A percentile compares a stretch with the other conserved stretches of the same genome.
These are phyloP conservation scores for Lodderomyces parapsilosis DNA, from an alignment of 1,139 yeast species.

Conservation along the genomic window DNA sequence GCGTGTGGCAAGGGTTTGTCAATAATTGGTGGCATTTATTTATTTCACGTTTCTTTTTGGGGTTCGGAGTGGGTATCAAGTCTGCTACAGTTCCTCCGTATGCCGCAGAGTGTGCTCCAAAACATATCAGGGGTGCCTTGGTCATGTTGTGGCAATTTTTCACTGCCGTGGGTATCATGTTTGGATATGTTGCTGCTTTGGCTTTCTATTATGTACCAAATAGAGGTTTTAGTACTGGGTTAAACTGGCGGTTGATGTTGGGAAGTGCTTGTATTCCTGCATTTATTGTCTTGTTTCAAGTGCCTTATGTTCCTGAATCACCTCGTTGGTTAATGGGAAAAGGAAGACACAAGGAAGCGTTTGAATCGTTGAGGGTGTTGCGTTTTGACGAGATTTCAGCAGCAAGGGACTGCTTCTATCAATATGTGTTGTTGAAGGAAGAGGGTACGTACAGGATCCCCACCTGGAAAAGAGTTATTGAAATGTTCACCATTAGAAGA, in stretches of 20 bases:
- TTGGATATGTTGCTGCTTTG: slow-evolving; percentile 70
- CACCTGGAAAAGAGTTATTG: slow-evolving; percentile 49
- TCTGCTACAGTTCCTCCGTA: slow-evolving; percentile 81
- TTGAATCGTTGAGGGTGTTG: slow-evolving; percentile 47
- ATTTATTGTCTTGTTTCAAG: slow-evolving; percentile 60
- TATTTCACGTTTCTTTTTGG: slow-evolving; percentile 68
- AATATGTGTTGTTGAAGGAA: slow-evolving; percentile 63
- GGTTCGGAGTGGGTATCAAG: slow-evolving; percentile 79
- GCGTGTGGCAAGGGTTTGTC: slow-evolving; percentile 76
- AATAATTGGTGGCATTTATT: slow-evolving; percentile 76
- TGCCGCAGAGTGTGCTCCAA: slow-evolving; percentile 80
- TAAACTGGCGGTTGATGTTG: slow-evolving; percentile 80
- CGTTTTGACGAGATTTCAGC: slow-evolving; percentile 59
- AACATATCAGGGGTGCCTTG: slow-evolving; percentile 71
- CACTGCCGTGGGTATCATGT: slow-evolving; percentile 84
- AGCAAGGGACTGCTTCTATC: slow-evolving; percentile 76
- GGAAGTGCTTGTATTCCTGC: slow-evolving; percentile 80
- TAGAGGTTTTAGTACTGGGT: slow-evolving; percentile 42
- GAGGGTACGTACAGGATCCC: slow-evolving; percentile 60
- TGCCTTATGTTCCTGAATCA: slow-evolving; percentile 72
- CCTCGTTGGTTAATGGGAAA: slow-evolving; percentile 80
- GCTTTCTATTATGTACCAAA: slow-evolving; percentile 47
- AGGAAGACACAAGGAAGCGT: slow-evolving; percentile 59
- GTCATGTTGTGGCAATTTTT: slow-evolving; percentile 90
- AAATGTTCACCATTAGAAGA: slow-evolving; percentile 68